phyloP scores from a whole-genome alignment of 1,284 basidiomycete genomes.

The Takashimella koratensis region DNA sequence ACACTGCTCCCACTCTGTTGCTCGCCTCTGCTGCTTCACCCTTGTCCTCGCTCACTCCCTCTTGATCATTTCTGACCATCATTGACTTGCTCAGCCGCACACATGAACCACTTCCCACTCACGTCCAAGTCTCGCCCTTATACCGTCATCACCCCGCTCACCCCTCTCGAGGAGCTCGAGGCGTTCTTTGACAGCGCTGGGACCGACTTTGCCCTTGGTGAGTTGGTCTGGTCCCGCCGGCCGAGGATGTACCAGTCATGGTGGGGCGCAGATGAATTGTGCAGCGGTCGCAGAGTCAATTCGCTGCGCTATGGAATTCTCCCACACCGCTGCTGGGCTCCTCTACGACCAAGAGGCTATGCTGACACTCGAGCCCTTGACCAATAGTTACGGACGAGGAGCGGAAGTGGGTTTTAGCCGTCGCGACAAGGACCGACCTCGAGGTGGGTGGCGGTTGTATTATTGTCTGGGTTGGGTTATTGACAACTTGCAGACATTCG shows the following conservation, averaged over 20 bases:
- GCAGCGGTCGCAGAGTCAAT: too few species aligned
- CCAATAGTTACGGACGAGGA: slow-evolving; percentile 69
- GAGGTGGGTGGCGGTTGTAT: slow-evolving; percentile 52
- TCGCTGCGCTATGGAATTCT: too few species aligned
- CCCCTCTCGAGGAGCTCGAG: slow-evolving; percentile 71
- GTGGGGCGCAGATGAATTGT: too few species aligned
- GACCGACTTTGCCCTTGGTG: slow-evolving; percentile 69
- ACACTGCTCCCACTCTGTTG: too few species aligned
- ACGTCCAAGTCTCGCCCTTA: slow-evolving; percentile 58
- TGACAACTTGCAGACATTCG: slow-evolving; percentile 28
- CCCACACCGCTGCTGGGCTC: too few species aligned
- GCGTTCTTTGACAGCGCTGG: slow-evolving; percentile 62
- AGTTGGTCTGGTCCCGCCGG: too few species aligned
- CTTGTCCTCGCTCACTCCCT: too few species aligned
- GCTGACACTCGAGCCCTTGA: too few species aligned
- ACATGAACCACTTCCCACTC: slow-evolving; percentile 74
- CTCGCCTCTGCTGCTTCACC: too few species aligned
- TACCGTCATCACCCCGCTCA: slow-evolving; percentile 72
- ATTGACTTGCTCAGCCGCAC: slow-evolving; percentile 49
- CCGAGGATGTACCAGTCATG: too few species aligned
- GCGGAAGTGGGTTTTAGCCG: slow-evolving; percentile 78
- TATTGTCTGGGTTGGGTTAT: background rate
- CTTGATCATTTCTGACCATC: too few species aligned
- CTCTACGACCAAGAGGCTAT: too few species aligned
- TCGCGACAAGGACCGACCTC: slow-evolving; percentile 74